These are phyloP conservation scores for Chlorophyllum brunneum DNA, from an alignment of 768 basidiomycete species.

Conservation along the genomic window DNA sequence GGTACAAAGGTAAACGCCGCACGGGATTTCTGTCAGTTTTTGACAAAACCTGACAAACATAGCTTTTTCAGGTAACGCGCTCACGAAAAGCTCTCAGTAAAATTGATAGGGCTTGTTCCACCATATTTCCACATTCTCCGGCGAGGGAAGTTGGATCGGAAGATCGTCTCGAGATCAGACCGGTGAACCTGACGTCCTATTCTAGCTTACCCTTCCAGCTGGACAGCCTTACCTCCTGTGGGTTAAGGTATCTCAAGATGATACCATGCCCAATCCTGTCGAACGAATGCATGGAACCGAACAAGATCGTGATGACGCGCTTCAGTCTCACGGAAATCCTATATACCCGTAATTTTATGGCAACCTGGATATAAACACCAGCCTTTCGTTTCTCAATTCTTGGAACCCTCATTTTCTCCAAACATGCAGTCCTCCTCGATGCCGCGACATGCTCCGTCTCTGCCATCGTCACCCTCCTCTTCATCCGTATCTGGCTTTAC, in stretches of 20 bases:
- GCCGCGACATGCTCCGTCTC: not conserved
- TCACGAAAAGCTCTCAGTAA: not conserved
- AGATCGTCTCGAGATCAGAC: constrained; percentile 24
- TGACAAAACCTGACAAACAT: not conserved
- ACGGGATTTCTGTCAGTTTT: constrained; percentile 14
- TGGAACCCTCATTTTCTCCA: not conserved
- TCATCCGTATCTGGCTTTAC: not conserved
- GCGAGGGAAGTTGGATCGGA: constrained; percentile 15
- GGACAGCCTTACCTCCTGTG: constrained; percentile 33
- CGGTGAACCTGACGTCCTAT: constrained; percentile 15
- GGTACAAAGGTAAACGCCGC: constrained; percentile 26
- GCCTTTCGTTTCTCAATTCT: not conserved
- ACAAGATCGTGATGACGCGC: constrained; percentile 6
- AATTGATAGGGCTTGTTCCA: not conserved
- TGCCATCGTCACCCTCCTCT: not conserved
- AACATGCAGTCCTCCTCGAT: constrained; percentile 1
- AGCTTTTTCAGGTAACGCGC: not conserved
- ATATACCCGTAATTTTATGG: not conserved
- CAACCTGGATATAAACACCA: constrained; percentile 4
- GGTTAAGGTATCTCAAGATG: constrained; percentile 10
- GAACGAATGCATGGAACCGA: constrained; percentile 3
- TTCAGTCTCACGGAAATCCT: not conserved
- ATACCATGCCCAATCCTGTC: constrained; percentile 3
- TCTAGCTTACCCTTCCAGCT: constrained; percentile 23
- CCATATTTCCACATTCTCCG: constrained; percentile 5